Evolutionary conservation across 768 basidiomycete species (phyloP), one percentile per base, ranked within the genome.

Genomic region (Boletellus ananiceps): DNA sequence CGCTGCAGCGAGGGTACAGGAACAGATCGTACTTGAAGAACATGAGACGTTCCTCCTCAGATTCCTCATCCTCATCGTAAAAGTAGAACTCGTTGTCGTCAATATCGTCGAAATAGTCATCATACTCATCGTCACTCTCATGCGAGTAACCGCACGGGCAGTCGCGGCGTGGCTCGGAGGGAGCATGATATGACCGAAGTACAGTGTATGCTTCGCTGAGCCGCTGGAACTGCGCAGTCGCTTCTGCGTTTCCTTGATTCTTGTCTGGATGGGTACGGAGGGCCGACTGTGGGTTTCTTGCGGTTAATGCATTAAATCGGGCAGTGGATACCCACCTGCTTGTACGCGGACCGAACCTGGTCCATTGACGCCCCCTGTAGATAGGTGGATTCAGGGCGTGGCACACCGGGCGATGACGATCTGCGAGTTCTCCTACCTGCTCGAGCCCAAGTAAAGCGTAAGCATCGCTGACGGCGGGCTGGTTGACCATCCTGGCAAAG

Each of bases 181-280:
- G 57, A 9, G 64, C 58, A 50, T 81, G 76, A 57, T 85, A 76
- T 52, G 77, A 78, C 47, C 79, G 64, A 23, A 89, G 71, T 27
- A 77, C 61, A 40, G 76, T 74, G 68, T 87, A 91, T 5, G 87
- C 86, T 49, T 80, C 83, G 50, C 83, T 76, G 39, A 91, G 63
- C 44, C 71, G 68, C 66, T 89, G 86, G 59, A 90, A 89, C 61
- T 83, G 73, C 3, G 72, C 74, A 34, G 86, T 88, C 40, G 85
- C 86, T 55, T 75, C 71, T 35, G 74, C 75, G 55, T 88, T 79
- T 36, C 75, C 76, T 0, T 75, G 81, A 50, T 88, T 88, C 69
- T 88, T 88, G 69, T 88, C 87, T 8, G 88, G 86, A 67, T 89
- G 88, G 0, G 80, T 84, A 16, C 74, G 74, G 19, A 87, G 69